phyloP scores from a whole-genome alignment of 2,329 filamentous ascomycete genomes.

The Colletotrichum sp. region DNA sequence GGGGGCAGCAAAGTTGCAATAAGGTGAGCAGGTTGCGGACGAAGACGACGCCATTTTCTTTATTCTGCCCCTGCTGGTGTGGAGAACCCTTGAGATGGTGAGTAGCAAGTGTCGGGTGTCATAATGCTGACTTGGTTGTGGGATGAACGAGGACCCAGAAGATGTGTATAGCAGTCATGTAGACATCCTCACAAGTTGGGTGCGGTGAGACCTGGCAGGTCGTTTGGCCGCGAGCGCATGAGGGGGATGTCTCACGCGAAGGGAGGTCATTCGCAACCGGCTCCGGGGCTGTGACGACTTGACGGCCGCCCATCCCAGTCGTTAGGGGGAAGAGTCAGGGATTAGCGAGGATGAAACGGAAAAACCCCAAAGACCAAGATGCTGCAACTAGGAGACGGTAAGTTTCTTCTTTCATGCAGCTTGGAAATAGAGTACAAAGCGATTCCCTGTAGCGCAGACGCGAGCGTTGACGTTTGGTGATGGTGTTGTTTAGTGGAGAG shows the following conservation, averaged over 20 bases:
- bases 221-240: constrained; percentile 19
- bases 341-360: not conserved
- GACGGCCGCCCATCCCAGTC: not conserved
- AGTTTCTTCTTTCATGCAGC: not conserved
- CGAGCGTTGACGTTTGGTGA: not conserved
- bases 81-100: not conserved
- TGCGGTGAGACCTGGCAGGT: constrained; percentile 16
- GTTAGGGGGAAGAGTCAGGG: not conserved
- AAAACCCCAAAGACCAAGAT: not conserved
- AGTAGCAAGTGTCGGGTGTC: constrained; percentile 12
- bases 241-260: constrained; percentile 17
- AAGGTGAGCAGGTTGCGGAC: not conserved
- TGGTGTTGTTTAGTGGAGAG: not conserved
- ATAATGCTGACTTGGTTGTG: constrained; percentile 9
- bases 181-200: constrained; percentile 16
- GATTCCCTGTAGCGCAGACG: not conserved
- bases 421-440: not conserved
- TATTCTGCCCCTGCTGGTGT: not conserved
- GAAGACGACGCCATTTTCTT: not conserved
- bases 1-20: not conserved
- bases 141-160: constrained; percentile 3
- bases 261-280: constrained; percentile 17
- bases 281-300: constrained; percentile 12
- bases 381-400: not conserved
- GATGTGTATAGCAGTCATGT: constrained; percentile 13